A percentile compares a stretch with the other conserved stretches of the same genome.
Conservation (phyloP, 768 basidiomycete species). For the Tylopilus rubrobrunneus region DNA sequence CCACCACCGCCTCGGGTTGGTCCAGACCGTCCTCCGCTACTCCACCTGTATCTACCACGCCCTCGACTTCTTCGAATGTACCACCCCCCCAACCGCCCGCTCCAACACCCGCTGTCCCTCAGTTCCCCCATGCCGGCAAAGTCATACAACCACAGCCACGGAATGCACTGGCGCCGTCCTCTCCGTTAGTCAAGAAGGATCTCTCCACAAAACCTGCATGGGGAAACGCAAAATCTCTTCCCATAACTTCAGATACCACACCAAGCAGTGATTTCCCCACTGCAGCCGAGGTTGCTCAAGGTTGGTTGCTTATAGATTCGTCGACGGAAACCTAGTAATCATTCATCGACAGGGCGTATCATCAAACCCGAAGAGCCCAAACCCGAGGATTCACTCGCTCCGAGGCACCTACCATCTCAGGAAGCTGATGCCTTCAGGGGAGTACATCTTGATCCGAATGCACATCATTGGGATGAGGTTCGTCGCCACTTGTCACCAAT, state of each 20-base stretch:
- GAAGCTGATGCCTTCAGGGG: constrained; percentile 94
- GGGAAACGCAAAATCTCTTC: constrained; percentile 53
- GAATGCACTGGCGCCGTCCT: constrained; percentile 30
- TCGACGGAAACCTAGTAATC: constrained; percentile 9
- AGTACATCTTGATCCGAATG: constrained; percentile 88
- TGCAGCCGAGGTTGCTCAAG: constrained; percentile 90
- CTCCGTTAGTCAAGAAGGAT: constrained; percentile 34
- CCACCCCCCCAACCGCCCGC: constrained; percentile 45
- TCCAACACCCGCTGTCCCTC: constrained; percentile 40
- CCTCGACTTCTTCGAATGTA: constrained; percentile 41
- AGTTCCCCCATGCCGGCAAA: constrained; percentile 56
- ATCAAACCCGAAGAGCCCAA: constrained; percentile 37
- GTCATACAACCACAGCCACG: constrained; percentile 65
- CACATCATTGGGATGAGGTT: constrained; percentile 98
- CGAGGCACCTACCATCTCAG: constrained; percentile 62
- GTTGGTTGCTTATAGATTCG: constrained; percentile 37
- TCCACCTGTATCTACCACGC: constrained; percentile 52
- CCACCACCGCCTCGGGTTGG: constrained; percentile 66
- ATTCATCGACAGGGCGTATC: constrained; percentile 18
- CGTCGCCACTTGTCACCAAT: constrained; percentile 27
- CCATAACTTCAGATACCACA: constrained; percentile 36
- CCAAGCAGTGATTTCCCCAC: constrained; percentile 84
- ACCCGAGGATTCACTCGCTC: constrained; percentile 46
- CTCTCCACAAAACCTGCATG: constrained; percentile 57
- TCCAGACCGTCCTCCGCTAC: constrained; percentile 74